A percentile compares a stretch with the other conserved stretches of the same genome.
These are phyloP conservation scores for Diversispora eburnea DNA, from an alignment of 192 early-diverging fungal genomes.

Conservation along the genomic window DNA sequence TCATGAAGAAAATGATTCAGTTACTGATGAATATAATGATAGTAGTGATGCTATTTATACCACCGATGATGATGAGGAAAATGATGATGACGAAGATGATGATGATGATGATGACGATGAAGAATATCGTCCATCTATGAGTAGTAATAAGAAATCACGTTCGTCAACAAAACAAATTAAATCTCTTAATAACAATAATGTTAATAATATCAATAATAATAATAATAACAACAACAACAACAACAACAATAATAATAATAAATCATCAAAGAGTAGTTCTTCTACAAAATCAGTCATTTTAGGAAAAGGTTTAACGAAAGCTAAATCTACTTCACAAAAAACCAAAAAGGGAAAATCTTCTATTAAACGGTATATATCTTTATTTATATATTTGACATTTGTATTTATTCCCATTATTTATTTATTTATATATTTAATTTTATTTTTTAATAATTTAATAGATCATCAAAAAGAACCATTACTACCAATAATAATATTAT, in stretches of 20 bases:
- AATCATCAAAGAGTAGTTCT: too few relatives aligned
- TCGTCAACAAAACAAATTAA: not conserved
- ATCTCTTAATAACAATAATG: not conserved
- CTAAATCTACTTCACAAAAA: too few relatives aligned
- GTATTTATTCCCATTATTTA: too few relatives aligned
- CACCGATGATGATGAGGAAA: conserved; percentile 3
- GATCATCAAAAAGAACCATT: not conserved
- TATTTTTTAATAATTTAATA: not conserved
- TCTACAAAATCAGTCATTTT: too few relatives aligned
- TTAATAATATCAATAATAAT: not conserved
- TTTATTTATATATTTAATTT: too few relatives aligned
- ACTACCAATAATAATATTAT: too few relatives aligned
- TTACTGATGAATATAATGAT: not conserved
- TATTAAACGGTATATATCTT: too few relatives aligned
- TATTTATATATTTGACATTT: too few relatives aligned
- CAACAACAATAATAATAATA: too few relatives aligned
- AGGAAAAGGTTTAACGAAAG: too few relatives aligned
- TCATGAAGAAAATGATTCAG: not conserved
- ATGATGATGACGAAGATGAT: not conserved
- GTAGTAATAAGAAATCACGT: conserved; percentile 3
- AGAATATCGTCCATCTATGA: conserved; percentile 15
- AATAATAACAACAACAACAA: not conserved
- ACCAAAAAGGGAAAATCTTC: too few relatives aligned
- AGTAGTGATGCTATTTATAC: conserved; percentile 4
- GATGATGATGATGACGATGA: conserved; percentile 13